These are phyloP conservation scores for Xylaria sp. DNA, from an alignment of 2,329 filamentous ascomycete genomes.

Conservation along the genomic window DNA sequence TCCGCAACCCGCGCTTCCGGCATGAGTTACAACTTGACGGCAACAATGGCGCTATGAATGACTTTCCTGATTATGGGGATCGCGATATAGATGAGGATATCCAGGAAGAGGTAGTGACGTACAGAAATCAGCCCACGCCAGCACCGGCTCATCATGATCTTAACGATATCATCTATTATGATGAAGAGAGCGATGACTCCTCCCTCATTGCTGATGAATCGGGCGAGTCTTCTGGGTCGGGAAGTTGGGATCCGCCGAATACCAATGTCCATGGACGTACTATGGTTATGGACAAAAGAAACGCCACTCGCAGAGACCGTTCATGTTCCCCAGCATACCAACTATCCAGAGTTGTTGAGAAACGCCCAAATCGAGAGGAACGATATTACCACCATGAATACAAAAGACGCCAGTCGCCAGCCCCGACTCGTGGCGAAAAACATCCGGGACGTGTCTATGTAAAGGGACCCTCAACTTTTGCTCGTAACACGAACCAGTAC, in stretches of 20 bases:
- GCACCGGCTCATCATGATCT: background rate
- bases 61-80: background rate
- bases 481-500: background rate
- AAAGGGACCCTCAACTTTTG: background rate
- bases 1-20: background rate
- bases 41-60: background rate
- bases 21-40: background rate
- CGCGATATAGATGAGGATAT: background rate
- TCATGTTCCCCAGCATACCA: slow-evolving; percentile 4
- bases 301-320: background rate
- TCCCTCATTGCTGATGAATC: background rate
- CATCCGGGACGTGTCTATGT: background rate
- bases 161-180: background rate
- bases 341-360: background rate
- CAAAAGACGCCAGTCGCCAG: background rate
- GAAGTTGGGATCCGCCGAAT: background rate
- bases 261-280: background rate
- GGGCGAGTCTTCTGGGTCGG: background rate
- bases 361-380: slow-evolving; percentile 1
- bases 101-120: background rate
- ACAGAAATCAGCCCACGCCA: background rate
- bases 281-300: background rate
- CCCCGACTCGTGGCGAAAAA: background rate
- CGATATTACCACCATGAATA: background rate
- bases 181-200: background rate